These are phyloP conservation scores for Fragilaria crotonensis DNA, from an alignment of 108 stramenopile species.

Conservation along the genomic window DNA sequence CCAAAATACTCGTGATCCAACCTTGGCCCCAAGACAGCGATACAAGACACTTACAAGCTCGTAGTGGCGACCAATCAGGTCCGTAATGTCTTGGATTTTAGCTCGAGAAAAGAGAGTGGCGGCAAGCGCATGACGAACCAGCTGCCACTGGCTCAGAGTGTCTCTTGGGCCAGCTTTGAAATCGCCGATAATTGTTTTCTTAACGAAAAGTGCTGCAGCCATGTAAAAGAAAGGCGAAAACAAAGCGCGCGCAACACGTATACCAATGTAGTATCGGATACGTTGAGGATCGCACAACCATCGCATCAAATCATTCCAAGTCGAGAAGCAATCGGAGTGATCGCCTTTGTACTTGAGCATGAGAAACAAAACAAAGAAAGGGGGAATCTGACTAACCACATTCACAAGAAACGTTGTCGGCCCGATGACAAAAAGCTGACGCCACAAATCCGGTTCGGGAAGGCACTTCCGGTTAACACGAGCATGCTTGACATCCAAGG, in stretches of 20 bases:
- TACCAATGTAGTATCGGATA: conserved; percentile 50
- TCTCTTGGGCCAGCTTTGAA: conserved; percentile 44
- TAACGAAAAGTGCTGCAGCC: conserved; percentile 37
- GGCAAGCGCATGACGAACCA: conserved; percentile 33
- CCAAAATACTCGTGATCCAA: conserved; percentile 62
- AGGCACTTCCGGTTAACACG: conserved; percentile 27
- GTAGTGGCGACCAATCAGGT: conserved; percentile 52
- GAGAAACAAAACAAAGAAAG: conserved; percentile 27
- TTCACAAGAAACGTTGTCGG: conserved; percentile 32
- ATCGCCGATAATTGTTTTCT: conserved; percentile 45
- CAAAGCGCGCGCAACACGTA: conserved; percentile 27
- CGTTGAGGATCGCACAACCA: conserved; percentile 47
- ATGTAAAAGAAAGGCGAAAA: conserved; percentile 42
- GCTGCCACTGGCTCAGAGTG: conserved; percentile 29
- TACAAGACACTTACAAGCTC: conserved; percentile 39
- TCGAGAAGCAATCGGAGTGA: conserved; percentile 17
- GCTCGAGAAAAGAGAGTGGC: conserved; percentile 29
- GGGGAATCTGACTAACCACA: conserved; percentile 35
- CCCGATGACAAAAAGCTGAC: conserved; percentile 14
- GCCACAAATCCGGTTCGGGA: conserved; percentile 26
- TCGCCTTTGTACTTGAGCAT: conserved; percentile 21
- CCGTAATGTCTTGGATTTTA: conserved; percentile 34
- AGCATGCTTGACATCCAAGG: conserved; percentile 12
- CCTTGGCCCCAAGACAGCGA: conserved; percentile 49
- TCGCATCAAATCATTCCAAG: conserved; percentile 31